Base-by-base conservation (phyloP, 352 stramenopile genomes). In the Thraustotheca clavata region DNA sequence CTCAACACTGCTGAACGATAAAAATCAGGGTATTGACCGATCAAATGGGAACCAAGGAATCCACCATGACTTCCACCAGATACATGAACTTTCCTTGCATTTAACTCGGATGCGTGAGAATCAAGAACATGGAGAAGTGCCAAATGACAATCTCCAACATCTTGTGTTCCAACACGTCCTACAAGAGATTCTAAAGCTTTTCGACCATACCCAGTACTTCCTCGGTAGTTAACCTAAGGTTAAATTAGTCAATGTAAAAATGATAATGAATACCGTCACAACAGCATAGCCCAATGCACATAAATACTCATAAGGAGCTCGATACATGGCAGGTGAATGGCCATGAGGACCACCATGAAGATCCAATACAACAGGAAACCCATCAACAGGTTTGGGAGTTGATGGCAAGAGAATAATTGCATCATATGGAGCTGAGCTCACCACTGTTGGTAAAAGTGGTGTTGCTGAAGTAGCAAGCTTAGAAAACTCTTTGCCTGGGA, bases 21-120 rank as follows among this genome's bases (percentile, higher is more conserved):
- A 47, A 98, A 84, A 14, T 85, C 76, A n/a, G 96, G 94, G 73
- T 98, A 96, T 71, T 98, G 89, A 9, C 80, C 88, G 49, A 97
- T 94, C 7, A 97, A 72, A 75, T 98, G 93, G 9, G 76, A 80
- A 4, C 92, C 83, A 4, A 99, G 68, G 71, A 98, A 99, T 16
- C 96, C 96, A 34, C 96, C 96, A 76, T 99, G 96, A 33, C 81
- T 96, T 12, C 96, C 96, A 62, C 96, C 96, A 34, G 94, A 96
- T 67, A 97, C 94, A 38, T 93, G 91, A 24, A 99, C 73, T 33
- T 83, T 74, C 5, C 68, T 66, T 29, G 74, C 69, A 70, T 98
- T 79, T 5, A 98, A 67, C 16, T 74, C 67, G 8, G 82, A 68
- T 3, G 72, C 73, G 41, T 77, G 74, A 49, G 88, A 75, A 22